Evolutionary conservation across 345 rosid genomes (phyloP).

Genomic region (Hibiscus tridactylites): DNA sequence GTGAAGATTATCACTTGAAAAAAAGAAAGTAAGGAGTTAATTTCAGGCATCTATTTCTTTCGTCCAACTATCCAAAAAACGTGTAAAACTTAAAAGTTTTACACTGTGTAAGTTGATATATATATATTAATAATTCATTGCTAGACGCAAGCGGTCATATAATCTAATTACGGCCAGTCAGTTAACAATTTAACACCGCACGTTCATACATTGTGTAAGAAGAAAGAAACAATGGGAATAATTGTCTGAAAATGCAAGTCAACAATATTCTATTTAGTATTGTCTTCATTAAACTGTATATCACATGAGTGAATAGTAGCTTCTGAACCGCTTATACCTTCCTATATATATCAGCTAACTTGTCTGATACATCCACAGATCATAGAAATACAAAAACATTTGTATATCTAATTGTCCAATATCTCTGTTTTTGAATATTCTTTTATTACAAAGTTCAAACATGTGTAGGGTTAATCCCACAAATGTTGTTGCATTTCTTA

Average conservation of each 20-base stretch:
- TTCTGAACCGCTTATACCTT: constrained; percentile 7
- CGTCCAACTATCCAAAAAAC: no score
- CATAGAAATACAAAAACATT: neutral
- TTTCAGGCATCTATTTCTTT: no score
- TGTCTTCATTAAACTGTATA: constrained; percentile 29
- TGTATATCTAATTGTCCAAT: neutral
- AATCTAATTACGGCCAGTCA: neutral
- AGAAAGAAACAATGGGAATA: neutral
- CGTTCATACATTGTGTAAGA: neutral
- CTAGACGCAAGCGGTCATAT: neutral
- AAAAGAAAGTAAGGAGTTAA: no score
- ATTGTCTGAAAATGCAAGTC: constrained; percentile 15
- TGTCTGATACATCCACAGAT: neutral
- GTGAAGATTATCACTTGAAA: no score
- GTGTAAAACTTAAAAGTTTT: no score
- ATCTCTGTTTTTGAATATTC: neutral
- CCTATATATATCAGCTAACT: constrained; percentile 28
- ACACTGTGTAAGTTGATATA: no score
- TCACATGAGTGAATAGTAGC: constrained; percentile 18
- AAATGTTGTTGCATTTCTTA: constrained; percentile 10
- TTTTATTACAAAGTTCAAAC: neutral
- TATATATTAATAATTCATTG: no score
- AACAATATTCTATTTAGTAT: constrained; percentile 17
- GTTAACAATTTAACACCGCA: neutral
- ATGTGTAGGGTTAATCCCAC: constrained; percentile 22